Base-by-base conservation (phyloP, 352 stramenopile species). In the Pythium rhizo-oryzae region DNA sequence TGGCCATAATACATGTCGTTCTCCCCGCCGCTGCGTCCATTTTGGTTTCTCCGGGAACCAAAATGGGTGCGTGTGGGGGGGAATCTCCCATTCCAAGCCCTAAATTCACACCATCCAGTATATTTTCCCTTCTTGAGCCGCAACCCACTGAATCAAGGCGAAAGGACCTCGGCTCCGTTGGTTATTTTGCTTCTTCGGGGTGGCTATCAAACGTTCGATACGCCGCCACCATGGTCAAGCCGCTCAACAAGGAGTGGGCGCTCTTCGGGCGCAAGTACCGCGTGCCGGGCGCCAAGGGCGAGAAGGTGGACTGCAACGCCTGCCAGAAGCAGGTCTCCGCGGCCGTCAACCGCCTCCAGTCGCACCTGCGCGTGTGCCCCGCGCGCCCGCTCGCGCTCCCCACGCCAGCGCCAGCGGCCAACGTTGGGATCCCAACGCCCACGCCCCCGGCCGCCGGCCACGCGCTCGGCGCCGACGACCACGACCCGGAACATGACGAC, bases 301-400 rank as follows among this genome's bases (percentile, higher is more conserved):
- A 85, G 35, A 89, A 86, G 35, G 82, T 91, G 37, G 71, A 91
- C 74, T 91, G 82, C 70, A 86, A 87, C 43, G 79, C 80, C 21
- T 91, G 82, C 52, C 62, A 82, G 2, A 85, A 82, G 62, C 82
- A 84, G 58, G 80, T 89, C 23, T 82, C 82, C 0, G 82, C 82
- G 8, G 77, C 80, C 11, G 76, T 81, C 6, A 91, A 89, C 59
- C 82, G 82, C 24, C 72, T 91, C 43, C 77, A 91, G 65, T 89
- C 82, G 39, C 82, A 91, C 49, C 51, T 91, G 68, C 82, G 82
- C 54, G 62, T 81, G 25, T 91, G 82, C 61, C 75, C 79, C 5
- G 78, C 82, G 55, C 78, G 78, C 3, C 60, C 71, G 8, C 75
- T 77, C 5, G 78, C 82, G 55, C 78, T 76, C 3, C 60, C 71